phyloP scores from a whole-genome alignment of 2,329 filamentous ascomycete genomes.

The Aureobasidium sp. region DNA sequence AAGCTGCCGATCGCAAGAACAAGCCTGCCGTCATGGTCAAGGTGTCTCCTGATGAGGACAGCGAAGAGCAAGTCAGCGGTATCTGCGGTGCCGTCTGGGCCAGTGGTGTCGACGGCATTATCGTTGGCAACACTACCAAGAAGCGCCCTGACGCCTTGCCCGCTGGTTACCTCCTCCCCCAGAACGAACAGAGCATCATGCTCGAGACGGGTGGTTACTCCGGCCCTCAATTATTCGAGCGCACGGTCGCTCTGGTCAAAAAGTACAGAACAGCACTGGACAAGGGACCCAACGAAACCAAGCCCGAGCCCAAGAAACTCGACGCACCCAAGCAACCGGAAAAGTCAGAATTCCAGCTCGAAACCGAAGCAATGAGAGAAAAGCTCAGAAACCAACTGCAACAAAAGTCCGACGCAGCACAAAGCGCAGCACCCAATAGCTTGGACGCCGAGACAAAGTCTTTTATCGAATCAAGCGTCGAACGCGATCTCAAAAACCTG shows the following conservation, averaged over 20 bases:
- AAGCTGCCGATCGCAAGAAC: conserved; percentile 58
- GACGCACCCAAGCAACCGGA: background rate
- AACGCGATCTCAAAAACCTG: conserved; percentile 26
- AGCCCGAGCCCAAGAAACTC: background rate
- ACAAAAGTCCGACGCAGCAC: background rate
- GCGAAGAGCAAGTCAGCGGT: conserved; percentile 73
- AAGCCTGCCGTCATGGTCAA: conserved; percentile 93
- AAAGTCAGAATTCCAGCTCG: conserved; percentile 11
- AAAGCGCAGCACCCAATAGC: background rate
- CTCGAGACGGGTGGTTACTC: conserved; percentile 82
- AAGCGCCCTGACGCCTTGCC: conserved; percentile 66
- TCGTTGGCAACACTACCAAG: conserved; percentile 96
- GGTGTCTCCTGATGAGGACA: conserved; percentile 91
- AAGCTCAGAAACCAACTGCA: background rate
- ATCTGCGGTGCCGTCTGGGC: conserved; percentile 79
- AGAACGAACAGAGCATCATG: conserved; percentile 60
- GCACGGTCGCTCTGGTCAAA: conserved; percentile 70
- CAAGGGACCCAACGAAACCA: conserved; percentile 32
- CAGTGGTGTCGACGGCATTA: conserved; percentile 87
- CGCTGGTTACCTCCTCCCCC: conserved; percentile 55
- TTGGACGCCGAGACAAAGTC: conserved; percentile 5
- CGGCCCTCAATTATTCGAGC: conserved; percentile 79
- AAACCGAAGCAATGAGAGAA: background rate
- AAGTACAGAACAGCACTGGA: conserved; percentile 59
- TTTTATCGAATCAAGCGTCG: conserved; percentile 21